phyloP scores from a whole-genome alignment of 1,284 basidiomycete genomes.

The Stygiomarasmius scandens region DNA sequence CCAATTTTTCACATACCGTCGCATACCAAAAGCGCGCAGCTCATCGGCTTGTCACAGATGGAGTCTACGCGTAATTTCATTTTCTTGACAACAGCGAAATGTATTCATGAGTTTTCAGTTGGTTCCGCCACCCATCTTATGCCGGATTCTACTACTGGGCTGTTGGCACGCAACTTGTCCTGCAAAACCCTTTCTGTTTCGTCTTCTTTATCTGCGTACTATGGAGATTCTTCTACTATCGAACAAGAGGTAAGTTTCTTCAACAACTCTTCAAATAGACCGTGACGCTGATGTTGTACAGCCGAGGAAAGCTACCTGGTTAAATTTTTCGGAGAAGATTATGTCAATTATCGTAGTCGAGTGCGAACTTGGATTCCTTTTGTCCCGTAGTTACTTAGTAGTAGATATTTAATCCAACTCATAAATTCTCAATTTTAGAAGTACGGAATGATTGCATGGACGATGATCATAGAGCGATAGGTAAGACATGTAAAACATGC shows the following conservation, averaged over 20 bases:
- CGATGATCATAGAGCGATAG: constrained; percentile 13
- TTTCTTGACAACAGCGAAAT: not conserved
- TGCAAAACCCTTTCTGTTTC: constrained; percentile 86
- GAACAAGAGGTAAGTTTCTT: constrained; percentile 73
- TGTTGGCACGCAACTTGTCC: constrained; percentile 88
- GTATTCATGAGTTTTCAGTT: constrained; percentile 45
- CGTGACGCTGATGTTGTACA: constrained; percentile 13
- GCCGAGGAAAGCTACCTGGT: constrained; percentile 31
- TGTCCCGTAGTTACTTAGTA: constrained; percentile 30
- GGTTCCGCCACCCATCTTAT: constrained; percentile 95
- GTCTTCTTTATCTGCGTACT: constrained; percentile 65
- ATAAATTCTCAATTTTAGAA: not conserved
- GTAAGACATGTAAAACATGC: constrained; percentile 25
- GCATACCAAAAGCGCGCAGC: constrained; percentile 71
- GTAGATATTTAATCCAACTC: not conserved
- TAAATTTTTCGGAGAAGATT: constrained; percentile 42
- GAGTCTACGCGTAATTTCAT: constrained; percentile 74
- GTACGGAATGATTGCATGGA: constrained; percentile 4
- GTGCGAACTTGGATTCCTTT: constrained; percentile 44
- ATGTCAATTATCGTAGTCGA: constrained; percentile 31
- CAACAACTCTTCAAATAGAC: no score
- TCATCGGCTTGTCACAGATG: constrained; percentile 84
- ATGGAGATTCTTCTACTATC: constrained; percentile 84
- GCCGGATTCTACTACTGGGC: constrained; percentile 99
- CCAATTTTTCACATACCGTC: constrained; percentile 91